phyloP scores from a whole-genome alignment of 495 filamentous ascomycete genomes.

The Chaetomium cochliodes region DNA sequence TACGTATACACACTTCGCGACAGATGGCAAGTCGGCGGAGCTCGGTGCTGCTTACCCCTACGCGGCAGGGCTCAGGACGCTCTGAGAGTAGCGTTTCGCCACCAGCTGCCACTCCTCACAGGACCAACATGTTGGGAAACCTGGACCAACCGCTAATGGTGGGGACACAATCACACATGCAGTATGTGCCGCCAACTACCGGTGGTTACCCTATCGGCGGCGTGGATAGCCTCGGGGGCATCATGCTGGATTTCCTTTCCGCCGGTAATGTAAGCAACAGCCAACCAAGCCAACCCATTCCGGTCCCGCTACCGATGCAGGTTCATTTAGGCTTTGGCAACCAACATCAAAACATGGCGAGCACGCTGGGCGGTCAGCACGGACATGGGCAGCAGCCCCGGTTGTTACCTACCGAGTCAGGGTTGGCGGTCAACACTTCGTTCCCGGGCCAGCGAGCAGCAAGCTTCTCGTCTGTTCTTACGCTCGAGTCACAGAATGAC shows the following conservation, averaged over 20 bases:
- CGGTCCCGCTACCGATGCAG: background rate
- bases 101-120: background rate
- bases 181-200: background rate
- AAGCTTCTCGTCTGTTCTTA: background rate
- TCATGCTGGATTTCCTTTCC: background rate
- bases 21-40: background rate
- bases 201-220: background rate
- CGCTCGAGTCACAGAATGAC: background rate
- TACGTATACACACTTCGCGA: background rate
- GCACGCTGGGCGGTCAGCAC: background rate
- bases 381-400: background rate
- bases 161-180: constrained; percentile 7
- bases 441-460: background rate
- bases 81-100: background rate
- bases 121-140: background rate
- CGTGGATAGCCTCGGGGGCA: background rate
- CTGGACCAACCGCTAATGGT: background rate
- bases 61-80: background rate
- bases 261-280: background rate
- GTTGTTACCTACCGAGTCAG: constrained; percentile 8
- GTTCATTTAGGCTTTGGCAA: background rate
- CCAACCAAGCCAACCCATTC: background rate
- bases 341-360: background rate
- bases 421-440: background rate
- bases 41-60: background rate